phyloP scores from a whole-genome alignment of 2,329 filamentous ascomycete species.

The Saccharata proteae region DNA sequence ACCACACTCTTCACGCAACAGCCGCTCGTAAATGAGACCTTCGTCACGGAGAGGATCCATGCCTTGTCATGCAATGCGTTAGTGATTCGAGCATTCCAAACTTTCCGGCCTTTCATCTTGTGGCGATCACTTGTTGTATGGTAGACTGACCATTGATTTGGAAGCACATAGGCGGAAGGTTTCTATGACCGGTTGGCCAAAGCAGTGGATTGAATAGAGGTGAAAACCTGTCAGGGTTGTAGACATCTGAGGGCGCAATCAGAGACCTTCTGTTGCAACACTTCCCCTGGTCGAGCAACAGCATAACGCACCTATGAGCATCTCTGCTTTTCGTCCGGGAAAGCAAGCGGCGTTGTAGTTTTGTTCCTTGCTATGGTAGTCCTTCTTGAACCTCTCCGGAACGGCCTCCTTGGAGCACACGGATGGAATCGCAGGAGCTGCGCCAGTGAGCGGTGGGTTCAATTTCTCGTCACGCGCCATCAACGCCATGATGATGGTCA shows the following conservation, averaged over 20 bases:
- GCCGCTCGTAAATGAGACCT: conserved; percentile 38
- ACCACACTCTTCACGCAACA: conserved; percentile 31
- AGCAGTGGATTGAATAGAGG: conserved; percentile 15
- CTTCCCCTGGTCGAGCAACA: no score
- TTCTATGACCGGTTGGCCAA: conserved; percentile 13
- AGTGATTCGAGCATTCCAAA: not conserved
- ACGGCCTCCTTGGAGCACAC: conserved; percentile 16
- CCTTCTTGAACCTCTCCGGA: conserved; percentile 11
- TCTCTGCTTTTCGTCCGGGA: no score
- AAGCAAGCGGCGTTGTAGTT: conserved; percentile 12
- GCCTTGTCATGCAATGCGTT: conserved; percentile 3
- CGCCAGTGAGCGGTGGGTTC: conserved; percentile 11
- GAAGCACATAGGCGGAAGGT: conserved; percentile 37
- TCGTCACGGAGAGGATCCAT: conserved; percentile 42
- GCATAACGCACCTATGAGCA: no score
- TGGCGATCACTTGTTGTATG: no score
- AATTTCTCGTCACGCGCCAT: conserved; percentile 12
- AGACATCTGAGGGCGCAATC: conserved; percentile 12
- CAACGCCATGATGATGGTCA: conserved; percentile 11
- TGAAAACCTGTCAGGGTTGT: conserved; percentile 20
- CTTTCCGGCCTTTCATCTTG: not conserved
- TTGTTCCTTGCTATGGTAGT: conserved; percentile 12
- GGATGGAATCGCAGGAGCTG: conserved; percentile 9
- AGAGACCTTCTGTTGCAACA: not conserved
- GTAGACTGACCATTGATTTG: conserved; percentile 32